These are phyloP conservation scores for Angophora floribunda DNA, from an alignment of 345 rosid genomes.

Conservation along the genomic window DNA sequence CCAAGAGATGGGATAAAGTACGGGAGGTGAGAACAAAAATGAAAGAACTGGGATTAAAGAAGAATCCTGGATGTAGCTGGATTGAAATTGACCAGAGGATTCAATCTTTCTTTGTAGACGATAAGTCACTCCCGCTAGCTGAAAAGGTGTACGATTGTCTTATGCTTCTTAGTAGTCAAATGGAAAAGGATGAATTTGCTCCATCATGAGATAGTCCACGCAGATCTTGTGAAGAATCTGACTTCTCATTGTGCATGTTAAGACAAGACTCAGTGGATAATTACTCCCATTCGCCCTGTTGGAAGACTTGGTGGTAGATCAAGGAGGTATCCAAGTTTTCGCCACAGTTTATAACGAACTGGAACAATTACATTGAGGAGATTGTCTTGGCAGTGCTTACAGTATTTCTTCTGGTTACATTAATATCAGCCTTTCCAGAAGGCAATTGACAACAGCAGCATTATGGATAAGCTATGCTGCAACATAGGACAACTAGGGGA, in stretches of 20 bases:
- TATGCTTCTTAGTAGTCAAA: slow-evolving; percentile 29
- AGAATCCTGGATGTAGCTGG: slow-evolving; percentile 79
- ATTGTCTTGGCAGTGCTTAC: neutral
- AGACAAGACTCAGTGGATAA: neutral
- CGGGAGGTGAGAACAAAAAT: slow-evolving; percentile 40
- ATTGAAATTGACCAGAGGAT: slow-evolving; percentile 49
- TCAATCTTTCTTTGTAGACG: slow-evolving; percentile 39
- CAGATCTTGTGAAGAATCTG: neutral
- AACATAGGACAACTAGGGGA: neutral
- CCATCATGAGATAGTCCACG: neutral
- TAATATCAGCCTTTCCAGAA: neutral
- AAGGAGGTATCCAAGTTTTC: neutral
- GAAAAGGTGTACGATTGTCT: slow-evolving; percentile 36
- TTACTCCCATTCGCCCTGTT: neutral
- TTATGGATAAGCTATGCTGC: neutral
- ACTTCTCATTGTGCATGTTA: neutral
- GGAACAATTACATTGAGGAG: neutral
- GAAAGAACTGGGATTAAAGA: slow-evolving; percentile 46
- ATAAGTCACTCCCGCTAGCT: slow-evolving; percentile 20
- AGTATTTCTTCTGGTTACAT: neutral
- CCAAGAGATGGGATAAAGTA: slow-evolving; percentile 54
- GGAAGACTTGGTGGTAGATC: neutral
- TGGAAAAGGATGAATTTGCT: slow-evolving; percentile 27
- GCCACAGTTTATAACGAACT: neutral
- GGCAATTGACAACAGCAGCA: neutral